A percentile compares a stretch with the other conserved stretches of the same genome.
Conservation (phyloP, 1,284 basidiomycete genomes). For the Paramarasmius palmivorus region DNA sequence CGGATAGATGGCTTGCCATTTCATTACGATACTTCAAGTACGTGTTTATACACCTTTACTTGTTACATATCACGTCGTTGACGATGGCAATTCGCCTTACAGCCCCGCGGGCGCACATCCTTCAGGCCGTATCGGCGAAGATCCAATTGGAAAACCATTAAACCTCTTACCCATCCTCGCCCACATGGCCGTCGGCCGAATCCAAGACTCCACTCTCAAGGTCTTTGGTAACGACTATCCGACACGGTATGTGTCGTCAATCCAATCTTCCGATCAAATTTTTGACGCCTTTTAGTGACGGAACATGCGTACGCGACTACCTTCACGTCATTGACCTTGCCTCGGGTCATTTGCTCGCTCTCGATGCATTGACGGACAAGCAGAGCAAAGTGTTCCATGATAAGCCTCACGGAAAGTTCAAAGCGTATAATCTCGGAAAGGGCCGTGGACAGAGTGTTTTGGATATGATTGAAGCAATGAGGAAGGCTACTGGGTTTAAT, state of each 20-base stretch:
- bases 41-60: slow-evolving; percentile 27
- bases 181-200: slow-evolving; percentile 93
- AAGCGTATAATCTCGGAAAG: slow-evolving; percentile 96
- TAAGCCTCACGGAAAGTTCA: slow-evolving; percentile 64
- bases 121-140: slow-evolving; percentile 94
- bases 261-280: not conserved
- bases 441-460: slow-evolving; percentile 92
- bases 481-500: slow-evolving; percentile 84
- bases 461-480: slow-evolving; percentile 96
- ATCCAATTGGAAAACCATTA: slow-evolving; percentile 91
- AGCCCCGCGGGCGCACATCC: slow-evolving; percentile 97
- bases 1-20: slow-evolving; percentile 75
- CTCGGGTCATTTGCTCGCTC: slow-evolving; percentile 88
- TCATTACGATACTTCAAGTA: slow-evolving; percentile 97
- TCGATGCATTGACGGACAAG: slow-evolving; percentile 79
- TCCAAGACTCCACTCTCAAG: slow-evolving; percentile 79
- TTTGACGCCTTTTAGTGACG: slow-evolving; percentile 62
- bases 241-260: slow-evolving; percentile 64
- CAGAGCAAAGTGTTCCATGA: slow-evolving; percentile 58
- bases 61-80: not conserved
- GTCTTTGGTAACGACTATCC: slow-evolving; percentile 99
- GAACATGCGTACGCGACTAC: slow-evolving; percentile 97
- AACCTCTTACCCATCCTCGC: slow-evolving; percentile 94
- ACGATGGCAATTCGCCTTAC: not conserved
- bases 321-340: slow-evolving; percentile 97